Evolutionary conservation across 192 early-diverging fungal genomes (phyloP).

Genomic region (Chytriomyces sp.): DNA sequence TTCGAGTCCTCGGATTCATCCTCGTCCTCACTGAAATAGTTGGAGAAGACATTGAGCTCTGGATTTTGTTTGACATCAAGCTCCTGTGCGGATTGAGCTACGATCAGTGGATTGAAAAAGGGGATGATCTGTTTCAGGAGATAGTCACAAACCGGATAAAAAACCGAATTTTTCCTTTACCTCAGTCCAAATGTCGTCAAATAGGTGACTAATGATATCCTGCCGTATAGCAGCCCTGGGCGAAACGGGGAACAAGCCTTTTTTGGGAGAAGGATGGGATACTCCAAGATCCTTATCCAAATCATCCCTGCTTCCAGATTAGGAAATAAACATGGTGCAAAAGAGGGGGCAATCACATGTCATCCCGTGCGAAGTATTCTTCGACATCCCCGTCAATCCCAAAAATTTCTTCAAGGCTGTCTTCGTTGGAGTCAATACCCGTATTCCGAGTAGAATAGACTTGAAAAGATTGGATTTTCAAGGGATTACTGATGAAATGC

Average conservation of each 20-base stretch:
- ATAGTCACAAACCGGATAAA: not conserved
- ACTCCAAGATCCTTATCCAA: not conserved
- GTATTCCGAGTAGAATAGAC: no score
- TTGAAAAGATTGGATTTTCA: no score
- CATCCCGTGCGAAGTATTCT: slow-evolving; percentile 44
- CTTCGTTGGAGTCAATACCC: not conserved
- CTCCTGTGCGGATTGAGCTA: not conserved
- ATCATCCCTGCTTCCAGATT: slow-evolving; percentile 10
- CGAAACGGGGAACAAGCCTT: slow-evolving; percentile 34
- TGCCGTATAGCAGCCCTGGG: slow-evolving; percentile 44
- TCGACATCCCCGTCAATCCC: slow-evolving; percentile 38
- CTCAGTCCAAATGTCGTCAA: slow-evolving; percentile 56
- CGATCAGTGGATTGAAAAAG: slow-evolving; percentile 32
- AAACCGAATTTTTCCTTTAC: not conserved
- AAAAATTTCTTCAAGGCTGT: slow-evolving; percentile 39
- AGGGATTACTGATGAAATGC: no score
- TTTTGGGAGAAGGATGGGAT: slow-evolving; percentile 9
- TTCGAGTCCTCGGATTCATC: slow-evolving; percentile 15
- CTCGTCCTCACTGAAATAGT: slow-evolving; percentile 23
- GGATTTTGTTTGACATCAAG: no score
- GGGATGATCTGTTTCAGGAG: slow-evolving; percentile 30
- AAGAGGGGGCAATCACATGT: not conserved
- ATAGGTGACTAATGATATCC: slow-evolving; percentile 44
- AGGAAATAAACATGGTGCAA: not conserved
- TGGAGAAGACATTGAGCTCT: not conserved